Conservation (phyloP, 148 eudicot genomes). For the Vaccinium corymbosum region DNA sequence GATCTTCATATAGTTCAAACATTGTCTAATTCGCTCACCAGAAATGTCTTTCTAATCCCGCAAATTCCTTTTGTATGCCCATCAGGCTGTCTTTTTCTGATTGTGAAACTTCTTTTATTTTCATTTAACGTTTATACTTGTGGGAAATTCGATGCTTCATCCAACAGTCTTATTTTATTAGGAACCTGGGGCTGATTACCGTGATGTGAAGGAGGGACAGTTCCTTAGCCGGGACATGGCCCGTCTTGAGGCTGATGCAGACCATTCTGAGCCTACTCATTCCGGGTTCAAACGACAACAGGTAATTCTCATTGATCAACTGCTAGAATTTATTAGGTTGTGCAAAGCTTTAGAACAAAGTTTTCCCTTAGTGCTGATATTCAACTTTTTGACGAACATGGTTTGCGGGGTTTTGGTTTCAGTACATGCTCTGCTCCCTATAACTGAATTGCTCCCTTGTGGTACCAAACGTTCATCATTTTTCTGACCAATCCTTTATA, state of each 20-base stretch:
- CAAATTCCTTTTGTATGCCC: background rate
- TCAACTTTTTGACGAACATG: background rate
- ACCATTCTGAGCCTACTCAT: constrained; percentile 43
- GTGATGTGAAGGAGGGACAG: constrained; percentile 53
- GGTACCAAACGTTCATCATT: background rate
- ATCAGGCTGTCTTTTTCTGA: background rate
- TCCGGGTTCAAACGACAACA: constrained; percentile 52
- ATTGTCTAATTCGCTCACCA: background rate
- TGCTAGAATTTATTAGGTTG: background rate
- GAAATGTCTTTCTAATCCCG: background rate
- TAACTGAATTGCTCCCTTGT: background rate
- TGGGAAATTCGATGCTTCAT: background rate
- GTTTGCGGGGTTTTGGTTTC: background rate
- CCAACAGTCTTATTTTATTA: constrained; percentile 21
- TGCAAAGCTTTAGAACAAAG: background rate
- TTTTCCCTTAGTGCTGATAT: background rate
- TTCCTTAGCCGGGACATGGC: constrained; percentile 37
- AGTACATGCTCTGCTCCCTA: background rate
- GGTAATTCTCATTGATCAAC: constrained; percentile 35
- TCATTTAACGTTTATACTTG: background rate
- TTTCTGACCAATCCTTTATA: background rate
- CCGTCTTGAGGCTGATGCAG: constrained; percentile 35
- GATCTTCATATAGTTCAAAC: background rate
- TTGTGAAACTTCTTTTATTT: background rate
- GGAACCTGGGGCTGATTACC: constrained; percentile 63